Conservation (phyloP, 148 eudicot genomes). For the Fagopyrum tataricum region DNA sequence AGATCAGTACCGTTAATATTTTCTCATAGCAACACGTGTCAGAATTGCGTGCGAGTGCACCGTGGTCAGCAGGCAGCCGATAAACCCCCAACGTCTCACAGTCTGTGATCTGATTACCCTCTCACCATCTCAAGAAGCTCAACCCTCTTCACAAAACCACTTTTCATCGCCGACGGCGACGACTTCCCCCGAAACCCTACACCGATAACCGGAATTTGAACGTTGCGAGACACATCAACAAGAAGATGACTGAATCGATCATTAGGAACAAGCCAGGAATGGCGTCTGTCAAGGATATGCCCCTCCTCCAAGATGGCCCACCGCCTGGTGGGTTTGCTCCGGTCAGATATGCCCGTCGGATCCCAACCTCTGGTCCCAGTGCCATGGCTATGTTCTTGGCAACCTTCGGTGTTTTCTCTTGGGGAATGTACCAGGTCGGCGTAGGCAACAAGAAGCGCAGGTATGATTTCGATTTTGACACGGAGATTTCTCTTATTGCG, state of each 20-base stretch:
- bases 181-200: neutral
- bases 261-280: constrained; percentile 76
- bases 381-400: constrained; percentile 77
- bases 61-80: neutral
- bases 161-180: constrained; percentile 14
- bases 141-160: neutral
- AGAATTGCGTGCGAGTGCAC: neutral
- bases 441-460: constrained; percentile 85
- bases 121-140: constrained; percentile 3
- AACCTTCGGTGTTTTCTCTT: constrained; percentile 63
- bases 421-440: constrained; percentile 96
- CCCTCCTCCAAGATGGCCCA: constrained; percentile 80
- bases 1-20: neutral
- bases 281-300: constrained; percentile 93
- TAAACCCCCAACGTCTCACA: neutral
- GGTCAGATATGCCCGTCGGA: constrained; percentile 81
- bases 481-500: neutral
- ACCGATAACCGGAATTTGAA: neutral
- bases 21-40: neutral
- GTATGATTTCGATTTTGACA: constrained; percentile 19
- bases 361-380: constrained; percentile 77
- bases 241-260: constrained; percentile 74
- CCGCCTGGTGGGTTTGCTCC: constrained; percentile 96
- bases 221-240: neutral
- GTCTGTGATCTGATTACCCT: neutral